A percentile compares a stretch with the other conserved stretches of the same genome.
phyloP scores from a whole-genome alignment of 345 rosid species.

The Camelina laxa region DNA sequence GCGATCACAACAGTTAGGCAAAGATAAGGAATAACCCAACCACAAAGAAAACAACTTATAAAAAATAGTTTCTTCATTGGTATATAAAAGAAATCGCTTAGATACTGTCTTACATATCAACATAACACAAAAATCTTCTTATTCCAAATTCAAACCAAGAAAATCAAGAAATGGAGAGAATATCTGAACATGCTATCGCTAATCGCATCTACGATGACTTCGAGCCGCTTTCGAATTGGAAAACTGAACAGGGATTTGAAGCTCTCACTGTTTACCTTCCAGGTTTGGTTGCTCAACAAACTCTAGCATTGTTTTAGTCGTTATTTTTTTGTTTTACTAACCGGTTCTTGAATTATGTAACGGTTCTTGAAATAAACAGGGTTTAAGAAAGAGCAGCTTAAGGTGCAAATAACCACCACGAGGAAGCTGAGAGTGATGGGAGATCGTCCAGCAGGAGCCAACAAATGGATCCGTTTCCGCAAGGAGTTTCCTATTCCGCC shows the following conservation, averaged over 20 bases:
- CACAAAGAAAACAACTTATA: slow-evolving; percentile 30
- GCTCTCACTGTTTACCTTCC: slow-evolving; percentile 44
- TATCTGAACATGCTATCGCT: slow-evolving; percentile 16
- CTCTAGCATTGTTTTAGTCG: background rate
- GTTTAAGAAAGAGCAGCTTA: slow-evolving; percentile 50
- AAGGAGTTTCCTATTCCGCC: slow-evolving; percentile 44
- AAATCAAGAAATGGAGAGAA: slow-evolving; percentile 35
- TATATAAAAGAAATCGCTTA: slow-evolving; percentile 32
- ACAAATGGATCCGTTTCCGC: slow-evolving; percentile 44
- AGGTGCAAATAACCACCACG: slow-evolving; percentile 49
- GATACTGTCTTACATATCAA: slow-evolving; percentile 14
- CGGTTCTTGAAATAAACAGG: slow-evolving; percentile 39
- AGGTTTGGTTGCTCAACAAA: slow-evolving; percentile 35
- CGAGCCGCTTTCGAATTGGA: slow-evolving; percentile 47
- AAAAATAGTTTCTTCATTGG: background rate
- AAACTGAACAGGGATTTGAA: slow-evolving; percentile 38
- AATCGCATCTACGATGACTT: slow-evolving; percentile 45
- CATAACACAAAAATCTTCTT: slow-evolving; percentile 22
- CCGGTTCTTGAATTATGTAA: background rate
- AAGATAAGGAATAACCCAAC: slow-evolving; percentile 41
- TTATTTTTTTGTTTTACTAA: background rate
- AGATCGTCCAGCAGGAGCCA: slow-evolving; percentile 42
- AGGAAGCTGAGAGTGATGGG: slow-evolving; percentile 45
- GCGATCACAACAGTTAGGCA: slow-evolving; percentile 34
- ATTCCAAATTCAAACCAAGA: slow-evolving; percentile 20